A percentile compares a stretch with the other conserved stretches of the same genome.
phyloP scores from a whole-genome alignment of 345 rosid genomes.

The Eucalyptus regnans region DNA sequence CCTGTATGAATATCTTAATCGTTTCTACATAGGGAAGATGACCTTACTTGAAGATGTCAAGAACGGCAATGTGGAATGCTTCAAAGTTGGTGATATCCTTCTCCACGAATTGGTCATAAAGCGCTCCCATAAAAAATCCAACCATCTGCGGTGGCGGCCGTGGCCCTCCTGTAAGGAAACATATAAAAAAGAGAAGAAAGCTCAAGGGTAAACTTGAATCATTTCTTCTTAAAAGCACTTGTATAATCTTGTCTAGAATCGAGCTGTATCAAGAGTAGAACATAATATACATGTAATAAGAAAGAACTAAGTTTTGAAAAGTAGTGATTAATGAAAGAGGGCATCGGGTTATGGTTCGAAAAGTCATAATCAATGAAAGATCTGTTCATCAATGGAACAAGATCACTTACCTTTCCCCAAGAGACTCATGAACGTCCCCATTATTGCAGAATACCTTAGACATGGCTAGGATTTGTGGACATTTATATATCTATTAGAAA shows the following conservation, averaged over 20 bases:
- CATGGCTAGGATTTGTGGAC: neutral
- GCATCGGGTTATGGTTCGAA: neutral
- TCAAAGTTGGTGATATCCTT: slow-evolving; percentile 38
- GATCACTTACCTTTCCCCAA: slow-evolving; percentile 44
- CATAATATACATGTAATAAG: neutral
- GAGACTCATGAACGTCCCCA: slow-evolving; percentile 52
- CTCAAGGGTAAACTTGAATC: neutral
- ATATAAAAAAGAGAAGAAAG: neutral
- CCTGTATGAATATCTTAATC: neutral
- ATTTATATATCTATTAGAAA: neutral
- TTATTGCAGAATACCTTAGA: slow-evolving; percentile 1
- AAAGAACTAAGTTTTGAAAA: neutral
- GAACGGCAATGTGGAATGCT: slow-evolving; percentile 63
- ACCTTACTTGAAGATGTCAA: slow-evolving; percentile 65
- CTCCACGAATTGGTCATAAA: slow-evolving; percentile 45
- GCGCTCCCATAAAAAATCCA: slow-evolving; percentile 43
- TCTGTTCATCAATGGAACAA: neutral
- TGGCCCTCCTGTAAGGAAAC: slow-evolving; percentile 13
- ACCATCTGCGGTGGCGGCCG: slow-evolving; percentile 46
- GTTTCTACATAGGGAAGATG: neutral
- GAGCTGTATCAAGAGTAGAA: neutral
- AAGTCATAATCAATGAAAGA: neutral
- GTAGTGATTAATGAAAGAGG: neutral
- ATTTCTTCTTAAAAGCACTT: too few species aligned
- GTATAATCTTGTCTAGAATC: neutral